A percentile compares a stretch with the other conserved stretches of the same genome.
Evolutionary conservation across 2,329 filamentous ascomycete species (phyloP).

Genomic region (Elsinoe fawcettii): DNA sequence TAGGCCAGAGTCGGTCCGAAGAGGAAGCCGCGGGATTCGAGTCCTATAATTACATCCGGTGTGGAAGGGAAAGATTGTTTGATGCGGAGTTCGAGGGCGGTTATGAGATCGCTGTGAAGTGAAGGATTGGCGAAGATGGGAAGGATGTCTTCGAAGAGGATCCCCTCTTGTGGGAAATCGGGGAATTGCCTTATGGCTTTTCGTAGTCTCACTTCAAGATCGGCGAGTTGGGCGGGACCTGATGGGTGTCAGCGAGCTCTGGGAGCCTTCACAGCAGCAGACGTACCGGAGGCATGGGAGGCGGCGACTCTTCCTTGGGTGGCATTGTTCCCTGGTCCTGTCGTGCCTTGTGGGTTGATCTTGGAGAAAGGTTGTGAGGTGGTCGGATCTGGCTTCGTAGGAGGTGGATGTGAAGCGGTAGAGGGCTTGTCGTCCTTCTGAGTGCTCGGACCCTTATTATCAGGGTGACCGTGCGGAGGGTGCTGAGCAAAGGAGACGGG

Average conservation of each 20-base stretch:
- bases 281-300: slow-evolving; percentile 39
- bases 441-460: slow-evolving; percentile 23
- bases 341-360: slow-evolving; percentile 19
- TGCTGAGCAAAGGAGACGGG: slow-evolving; percentile 23
- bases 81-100: slow-evolving; percentile 78
- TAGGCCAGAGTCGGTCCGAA: slow-evolving; percentile 87
- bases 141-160: slow-evolving; percentile 96
- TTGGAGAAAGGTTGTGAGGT: slow-evolving; percentile 18
- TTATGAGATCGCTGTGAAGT: slow-evolving; percentile 52
- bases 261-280: background rate
- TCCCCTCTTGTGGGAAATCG: slow-evolving; percentile 86
- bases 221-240: slow-evolving; percentile 46
- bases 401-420: slow-evolving; percentile 28
- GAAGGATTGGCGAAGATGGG: slow-evolving; percentile 32
- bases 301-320: slow-evolving; percentile 42
- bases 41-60: slow-evolving; percentile 79
- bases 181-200: slow-evolving; percentile 72
- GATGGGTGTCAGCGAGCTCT: background rate
- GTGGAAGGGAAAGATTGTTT: slow-evolving; percentile 47
- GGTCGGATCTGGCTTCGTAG: slow-evolving; percentile 28
- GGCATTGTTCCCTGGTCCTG: slow-evolving; percentile 28
- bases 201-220: slow-evolving; percentile 61
- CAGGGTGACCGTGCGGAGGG: slow-evolving; percentile 26
- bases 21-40: slow-evolving; percentile 91
- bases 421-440: slow-evolving; percentile 25